Percentiles rank a stretch among this genome's conserved stretches.
Conservation (phyloP, 805 yeast species). For the Ogataea haglerorum region DNA sequence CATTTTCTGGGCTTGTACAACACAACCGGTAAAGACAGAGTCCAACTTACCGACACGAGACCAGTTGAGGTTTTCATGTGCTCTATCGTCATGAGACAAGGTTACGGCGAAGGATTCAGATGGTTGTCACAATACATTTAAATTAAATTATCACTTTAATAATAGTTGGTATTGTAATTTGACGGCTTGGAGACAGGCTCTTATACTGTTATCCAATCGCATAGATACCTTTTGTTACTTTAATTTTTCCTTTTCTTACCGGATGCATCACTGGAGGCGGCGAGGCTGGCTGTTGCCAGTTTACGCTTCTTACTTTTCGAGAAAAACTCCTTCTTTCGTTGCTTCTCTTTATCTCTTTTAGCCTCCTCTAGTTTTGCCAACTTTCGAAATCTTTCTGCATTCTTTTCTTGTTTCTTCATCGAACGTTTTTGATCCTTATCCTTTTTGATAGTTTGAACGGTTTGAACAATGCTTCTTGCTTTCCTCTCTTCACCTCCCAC, state of each 20-base stretch:
- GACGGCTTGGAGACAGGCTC: too few relatives aligned
- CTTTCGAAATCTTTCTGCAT: conserved; percentile 70
- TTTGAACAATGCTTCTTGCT: conserved; percentile 84
- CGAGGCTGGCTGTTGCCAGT: conserved; percentile 29
- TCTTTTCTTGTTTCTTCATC: conserved; percentile 70
- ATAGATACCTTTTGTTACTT: too few relatives aligned
- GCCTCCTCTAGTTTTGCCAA: conserved; percentile 70
- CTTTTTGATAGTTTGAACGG: conserved; percentile 77
- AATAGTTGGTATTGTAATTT: too few relatives aligned
- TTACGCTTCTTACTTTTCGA: conserved; percentile 65
- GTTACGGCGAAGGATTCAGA: conserved; percentile 97
- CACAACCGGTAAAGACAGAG: conserved; percentile 87
- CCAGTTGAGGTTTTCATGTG: conserved; percentile 98
- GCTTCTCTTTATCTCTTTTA: conserved; percentile 71
- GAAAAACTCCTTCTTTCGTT: conserved; percentile 85
- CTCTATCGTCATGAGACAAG: conserved; percentile 97
- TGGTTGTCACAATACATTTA: conserved; percentile 95
- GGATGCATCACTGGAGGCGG: conserved; percentile 24
- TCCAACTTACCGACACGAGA: conserved; percentile 66
- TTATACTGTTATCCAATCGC: too few relatives aligned
- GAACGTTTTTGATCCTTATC: conserved; percentile 79
- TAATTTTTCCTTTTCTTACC: conserved; percentile 5
- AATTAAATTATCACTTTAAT: neutral
- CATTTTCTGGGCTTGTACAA: conserved; percentile 81
- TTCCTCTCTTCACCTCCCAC: conserved; percentile 90